Conservation (phyloP, 2,329 filamentous ascomycete genomes). For the Ceratocystis cacaofunesta region DNA sequence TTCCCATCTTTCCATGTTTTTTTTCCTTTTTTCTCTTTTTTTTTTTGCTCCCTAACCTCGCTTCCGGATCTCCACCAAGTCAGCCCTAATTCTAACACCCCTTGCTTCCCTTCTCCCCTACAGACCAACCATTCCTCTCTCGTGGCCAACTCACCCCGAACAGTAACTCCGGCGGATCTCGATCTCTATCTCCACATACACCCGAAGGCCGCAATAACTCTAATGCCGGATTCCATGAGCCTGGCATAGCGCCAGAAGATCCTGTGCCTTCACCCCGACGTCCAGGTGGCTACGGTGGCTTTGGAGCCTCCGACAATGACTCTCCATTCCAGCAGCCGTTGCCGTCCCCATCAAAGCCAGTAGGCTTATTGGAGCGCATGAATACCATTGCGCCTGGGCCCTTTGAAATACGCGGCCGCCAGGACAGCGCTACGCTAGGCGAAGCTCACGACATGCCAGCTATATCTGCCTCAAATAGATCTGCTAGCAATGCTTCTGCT, state of each 20-base stretch:
- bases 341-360: slow-evolving; percentile 29
- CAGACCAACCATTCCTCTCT: slow-evolving; percentile 40
- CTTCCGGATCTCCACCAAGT: not conserved
- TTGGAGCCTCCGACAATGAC: slow-evolving; percentile 26
- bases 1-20: not conserved
- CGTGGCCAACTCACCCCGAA: slow-evolving; percentile 48
- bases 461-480: slow-evolving; percentile 23
- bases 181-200: slow-evolving; percentile 48
- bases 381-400: slow-evolving; percentile 52
- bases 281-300: slow-evolving; percentile 37
- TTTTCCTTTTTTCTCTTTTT: slow-evolving; percentile 3
- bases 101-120: not conserved
- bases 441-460: slow-evolving; percentile 18
- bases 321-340: slow-evolving; percentile 31
- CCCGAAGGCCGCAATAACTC: slow-evolving; percentile 32
- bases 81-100: slow-evolving; percentile 23
- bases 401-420: slow-evolving; percentile 37
- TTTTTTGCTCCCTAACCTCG: not conserved
- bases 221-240: slow-evolving; percentile 32
- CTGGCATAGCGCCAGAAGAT: slow-evolving; percentile 31
- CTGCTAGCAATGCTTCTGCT: slow-evolving; percentile 22
- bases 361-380: slow-evolving; percentile 43
- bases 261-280: slow-evolving; percentile 28
- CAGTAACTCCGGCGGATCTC: slow-evolving; percentile 45
- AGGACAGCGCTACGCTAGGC: slow-evolving; percentile 18